Evolutionary conservation across 306 rosid genomes (phyloP).

Genomic region (Prunus padus): DNA sequence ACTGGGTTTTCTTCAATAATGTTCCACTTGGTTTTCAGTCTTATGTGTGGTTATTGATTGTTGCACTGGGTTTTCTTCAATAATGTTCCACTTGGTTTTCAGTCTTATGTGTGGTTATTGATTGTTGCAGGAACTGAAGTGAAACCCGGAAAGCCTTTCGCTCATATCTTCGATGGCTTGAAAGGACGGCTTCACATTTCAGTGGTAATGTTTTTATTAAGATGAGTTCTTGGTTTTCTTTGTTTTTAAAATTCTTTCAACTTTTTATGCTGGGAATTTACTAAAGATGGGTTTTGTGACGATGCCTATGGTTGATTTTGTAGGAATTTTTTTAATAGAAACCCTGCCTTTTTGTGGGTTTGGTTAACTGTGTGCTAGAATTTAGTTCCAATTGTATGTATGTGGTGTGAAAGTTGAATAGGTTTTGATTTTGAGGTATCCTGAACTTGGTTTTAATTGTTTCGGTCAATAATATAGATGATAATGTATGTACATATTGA

Average conservation of each 20-base stretch:
- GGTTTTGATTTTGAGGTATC: background rate
- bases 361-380: background rate
- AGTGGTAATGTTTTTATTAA: slow-evolving; percentile 41
- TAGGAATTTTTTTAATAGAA: background rate
- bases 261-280: background rate
- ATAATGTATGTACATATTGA: background rate
- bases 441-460: background rate
- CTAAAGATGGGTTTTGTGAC: background rate
- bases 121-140: slow-evolving; percentile 64
- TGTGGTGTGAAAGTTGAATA: background rate
- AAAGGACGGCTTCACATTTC: slow-evolving; percentile 89
- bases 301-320: background rate
- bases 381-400: background rate
- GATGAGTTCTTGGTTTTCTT: background rate
- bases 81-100: background rate
- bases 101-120: slow-evolving; percentile 3
- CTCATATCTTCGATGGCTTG: slow-evolving; percentile 43
- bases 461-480: background rate
- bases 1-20: background rate
- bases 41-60: too few species aligned
- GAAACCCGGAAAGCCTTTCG: slow-evolving; percentile 77
- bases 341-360: background rate
- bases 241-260: background rate
- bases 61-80: too few species aligned
- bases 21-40: slow-evolving; percentile 2